These are phyloP conservation scores for Saccharomyces paradoxus DNA, from an alignment of 805 yeast genomes.

Conservation along the genomic window DNA sequence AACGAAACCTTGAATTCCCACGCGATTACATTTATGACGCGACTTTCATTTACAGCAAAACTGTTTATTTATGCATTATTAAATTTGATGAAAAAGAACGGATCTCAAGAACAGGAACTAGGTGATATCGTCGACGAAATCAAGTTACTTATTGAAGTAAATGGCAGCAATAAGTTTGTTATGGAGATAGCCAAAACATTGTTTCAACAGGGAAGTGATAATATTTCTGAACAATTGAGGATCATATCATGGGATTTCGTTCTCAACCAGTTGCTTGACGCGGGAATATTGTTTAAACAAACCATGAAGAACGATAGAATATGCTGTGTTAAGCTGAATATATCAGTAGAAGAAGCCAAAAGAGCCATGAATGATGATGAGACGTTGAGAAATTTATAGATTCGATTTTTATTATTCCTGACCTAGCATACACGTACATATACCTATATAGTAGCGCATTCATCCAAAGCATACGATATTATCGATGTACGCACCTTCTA, in stretches of 20 bases:
- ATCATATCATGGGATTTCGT: slow-evolving; percentile 50
- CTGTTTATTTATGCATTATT: slow-evolving; percentile 63
- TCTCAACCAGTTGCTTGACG: slow-evolving; percentile 63
- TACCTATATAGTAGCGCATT: not conserved
- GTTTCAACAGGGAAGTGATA: slow-evolving; percentile 29
- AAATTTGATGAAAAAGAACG: slow-evolving; percentile 55
- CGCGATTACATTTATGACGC: slow-evolving; percentile 45
- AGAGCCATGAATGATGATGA: slow-evolving; percentile 53
- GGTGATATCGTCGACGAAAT: slow-evolving; percentile 79
- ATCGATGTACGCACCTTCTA: not conserved
- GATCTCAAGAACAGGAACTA: slow-evolving; percentile 59
- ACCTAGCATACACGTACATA: not conserved
- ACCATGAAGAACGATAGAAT: slow-evolving; percentile 60
- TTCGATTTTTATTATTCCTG: not conserved
- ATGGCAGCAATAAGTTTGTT: slow-evolving; percentile 24
- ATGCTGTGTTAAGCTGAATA: slow-evolving; percentile 52
- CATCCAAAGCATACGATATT: not conserved
- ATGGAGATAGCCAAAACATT: slow-evolving; percentile 28
- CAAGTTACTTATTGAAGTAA: slow-evolving; percentile 42
- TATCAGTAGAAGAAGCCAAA: slow-evolving; percentile 63
- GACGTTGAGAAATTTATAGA: slow-evolving; percentile 30
- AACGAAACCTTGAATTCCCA: slow-evolving; percentile 75
- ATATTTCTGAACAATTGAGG: slow-evolving; percentile 41
- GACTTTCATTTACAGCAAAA: slow-evolving; percentile 62
- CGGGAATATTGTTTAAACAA: slow-evolving; percentile 68